These are phyloP conservation scores for Brassica nigra DNA, from an alignment of 345 rosid species.

Conservation along the genomic window DNA sequence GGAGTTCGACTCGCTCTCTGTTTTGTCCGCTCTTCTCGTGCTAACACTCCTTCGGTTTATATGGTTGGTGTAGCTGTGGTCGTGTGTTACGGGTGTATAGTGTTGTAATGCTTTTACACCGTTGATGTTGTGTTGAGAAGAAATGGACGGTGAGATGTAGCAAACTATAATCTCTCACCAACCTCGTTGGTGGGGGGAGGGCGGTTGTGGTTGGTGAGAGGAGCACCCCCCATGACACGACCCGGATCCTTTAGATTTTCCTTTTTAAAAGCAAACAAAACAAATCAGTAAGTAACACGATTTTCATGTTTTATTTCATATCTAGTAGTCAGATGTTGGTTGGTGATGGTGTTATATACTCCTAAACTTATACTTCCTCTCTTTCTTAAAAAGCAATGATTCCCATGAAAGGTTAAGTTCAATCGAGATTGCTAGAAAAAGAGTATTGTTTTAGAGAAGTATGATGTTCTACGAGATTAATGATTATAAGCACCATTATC, in stretches of 20 bases:
- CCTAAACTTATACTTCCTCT: too few relatives aligned
- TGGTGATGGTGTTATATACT: not conserved
- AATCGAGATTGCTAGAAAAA: too few relatives aligned
- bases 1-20: conserved; percentile 37
- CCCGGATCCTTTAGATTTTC: not conserved
- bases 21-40: conserved; percentile 42
- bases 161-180: conserved; percentile 24
- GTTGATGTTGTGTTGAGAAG: not conserved
- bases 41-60: conserved; percentile 31
- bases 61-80: conserved; percentile 27
- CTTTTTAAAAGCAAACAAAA: not conserved
- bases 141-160: conserved; percentile 5
- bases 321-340: not conserved
- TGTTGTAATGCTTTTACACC: not conserved
- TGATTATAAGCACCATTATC: too few relatives aligned
- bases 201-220: conserved; percentile 37
- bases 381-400: too few relatives aligned
- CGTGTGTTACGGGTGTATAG: conserved; percentile 5
- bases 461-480: too few relatives aligned
- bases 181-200: conserved; percentile 32
- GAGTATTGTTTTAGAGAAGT: too few relatives aligned
- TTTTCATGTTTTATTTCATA: not conserved
- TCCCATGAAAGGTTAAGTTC: too few relatives aligned
- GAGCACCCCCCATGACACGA: not conserved
- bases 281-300: not conserved